Percentiles rank a stretch among this genome's conserved stretches.
Evolutionary conservation across 1,139 yeast species (phyloP).

Genomic region (Lodderomyces theae): DNA sequence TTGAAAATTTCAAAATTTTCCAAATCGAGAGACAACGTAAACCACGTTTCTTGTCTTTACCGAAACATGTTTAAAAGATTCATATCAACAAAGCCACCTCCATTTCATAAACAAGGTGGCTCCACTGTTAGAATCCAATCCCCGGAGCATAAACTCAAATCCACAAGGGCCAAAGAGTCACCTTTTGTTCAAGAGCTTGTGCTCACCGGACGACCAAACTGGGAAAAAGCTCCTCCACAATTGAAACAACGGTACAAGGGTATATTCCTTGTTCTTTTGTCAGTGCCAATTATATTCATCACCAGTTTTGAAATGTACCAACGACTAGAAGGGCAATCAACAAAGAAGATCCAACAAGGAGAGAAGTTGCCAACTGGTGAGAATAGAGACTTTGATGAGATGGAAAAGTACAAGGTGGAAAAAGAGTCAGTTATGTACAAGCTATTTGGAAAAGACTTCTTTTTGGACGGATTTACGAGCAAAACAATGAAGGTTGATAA

Average conservation of each 20-base stretch:
- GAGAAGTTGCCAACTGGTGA: conserved; percentile 35
- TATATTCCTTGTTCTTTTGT: conserved; percentile 36
- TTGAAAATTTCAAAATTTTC: neutral
- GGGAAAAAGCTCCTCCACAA: conserved; percentile 46
- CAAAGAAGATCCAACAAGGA: conserved; percentile 43
- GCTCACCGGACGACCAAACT: conserved; percentile 43
- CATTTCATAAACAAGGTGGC: conserved; percentile 33
- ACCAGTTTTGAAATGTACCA: conserved; percentile 38
- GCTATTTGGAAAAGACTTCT: conserved; percentile 44
- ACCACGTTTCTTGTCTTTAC: neutral
- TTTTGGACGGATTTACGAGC: conserved; percentile 47
- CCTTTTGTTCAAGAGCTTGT: conserved; percentile 36
- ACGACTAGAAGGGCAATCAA: conserved; percentile 41
- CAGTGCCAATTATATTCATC: conserved; percentile 37
- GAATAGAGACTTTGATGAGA: conserved; percentile 36
- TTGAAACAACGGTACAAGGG: conserved; percentile 40
- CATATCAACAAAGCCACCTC: conserved; percentile 19
- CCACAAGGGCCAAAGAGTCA: conserved; percentile 20
- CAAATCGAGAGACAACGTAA: neutral
- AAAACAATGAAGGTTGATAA: conserved; percentile 30
- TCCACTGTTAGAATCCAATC: conserved; percentile 11
- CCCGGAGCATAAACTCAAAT: conserved; percentile 6
- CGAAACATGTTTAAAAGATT: conserved; percentile 2
- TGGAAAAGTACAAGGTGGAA: conserved; percentile 42
- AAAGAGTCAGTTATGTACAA: conserved; percentile 36